These are phyloP conservation scores for Phaffia tasmanica DNA, from an alignment of 768 basidiomycete genomes.

Conservation along the genomic window DNA sequence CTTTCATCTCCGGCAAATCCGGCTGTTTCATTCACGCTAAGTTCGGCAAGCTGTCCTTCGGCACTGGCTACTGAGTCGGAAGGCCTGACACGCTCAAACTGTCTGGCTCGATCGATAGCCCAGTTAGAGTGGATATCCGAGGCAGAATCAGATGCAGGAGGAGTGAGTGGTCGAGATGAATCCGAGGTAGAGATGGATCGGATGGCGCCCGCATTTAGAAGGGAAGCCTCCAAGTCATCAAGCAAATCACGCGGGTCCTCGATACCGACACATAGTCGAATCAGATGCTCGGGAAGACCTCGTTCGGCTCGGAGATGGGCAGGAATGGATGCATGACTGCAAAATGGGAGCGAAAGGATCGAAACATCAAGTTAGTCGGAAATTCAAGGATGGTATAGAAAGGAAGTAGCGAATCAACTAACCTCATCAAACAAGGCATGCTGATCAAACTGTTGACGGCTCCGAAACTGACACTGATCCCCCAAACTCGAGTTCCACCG, in stretches of 20 bases:
- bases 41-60: neutral
- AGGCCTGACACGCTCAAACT: conserved; percentile 30
- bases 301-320: conserved; percentile 88
- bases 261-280: conserved; percentile 94
- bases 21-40: conserved; percentile 5
- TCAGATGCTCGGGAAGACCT: conserved; percentile 95
- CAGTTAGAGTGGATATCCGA: conserved; percentile 33
- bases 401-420: conserved; percentile 42
- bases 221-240: conserved; percentile 86
- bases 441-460: conserved; percentile 96
- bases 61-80: conserved; percentile 16
- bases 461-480: conserved; percentile 95
- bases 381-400: neutral
- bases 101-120: conserved; percentile 35
- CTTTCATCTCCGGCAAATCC: conserved; percentile 26
- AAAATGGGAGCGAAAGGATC: neutral
- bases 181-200: conserved; percentile 29
- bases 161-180: conserved; percentile 29
- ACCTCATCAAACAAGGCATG: conserved; percentile 99
- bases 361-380: neutral
- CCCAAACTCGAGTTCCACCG: conserved; percentile 84
- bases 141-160: conserved; percentile 21
- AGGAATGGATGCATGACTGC: conserved; percentile 92
- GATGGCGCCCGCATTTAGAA: conserved; percentile 85
- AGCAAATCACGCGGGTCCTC: conserved; percentile 87